Evolutionary conservation across 2,329 filamentous ascomycete species (phyloP).

Genomic region (Venturia effusa): DNA sequence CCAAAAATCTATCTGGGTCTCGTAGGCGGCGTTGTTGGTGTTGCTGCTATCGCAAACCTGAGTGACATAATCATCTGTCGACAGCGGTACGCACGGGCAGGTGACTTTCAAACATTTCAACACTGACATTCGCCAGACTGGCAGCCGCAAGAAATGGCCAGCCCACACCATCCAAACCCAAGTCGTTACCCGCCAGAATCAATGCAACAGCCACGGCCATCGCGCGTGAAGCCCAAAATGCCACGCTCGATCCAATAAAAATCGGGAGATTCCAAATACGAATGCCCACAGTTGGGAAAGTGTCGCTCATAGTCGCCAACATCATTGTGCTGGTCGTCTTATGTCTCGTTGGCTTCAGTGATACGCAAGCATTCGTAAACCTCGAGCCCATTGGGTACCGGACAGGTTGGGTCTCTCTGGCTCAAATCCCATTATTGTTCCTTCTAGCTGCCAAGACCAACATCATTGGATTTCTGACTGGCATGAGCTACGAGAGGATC

Average conservation of each 20-base stretch:
- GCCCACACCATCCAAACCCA: conserved; percentile 42
- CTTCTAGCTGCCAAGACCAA: conserved; percentile 46
- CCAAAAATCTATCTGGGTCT: conserved; percentile 45
- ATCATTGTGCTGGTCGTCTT: conserved; percentile 41
- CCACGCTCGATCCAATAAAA: conserved; percentile 27
- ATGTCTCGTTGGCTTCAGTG: conserved; percentile 42
- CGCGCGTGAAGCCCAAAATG: conserved; percentile 42
- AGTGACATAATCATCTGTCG: conserved; percentile 38
- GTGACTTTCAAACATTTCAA: neutral
- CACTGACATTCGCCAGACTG: conserved; percentile 26
- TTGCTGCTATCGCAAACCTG: conserved; percentile 34
- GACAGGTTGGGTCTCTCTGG: conserved; percentile 41
- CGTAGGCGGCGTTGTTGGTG: conserved; percentile 33
- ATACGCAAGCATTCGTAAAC: conserved; percentile 37
- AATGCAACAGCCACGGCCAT: conserved; percentile 45
- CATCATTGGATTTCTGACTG: conserved; percentile 49
- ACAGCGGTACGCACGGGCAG: conserved; percentile 32
- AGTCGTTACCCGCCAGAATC: conserved; percentile 32
- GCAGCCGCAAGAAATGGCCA: conserved; percentile 28
- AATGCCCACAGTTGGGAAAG: conserved; percentile 28
- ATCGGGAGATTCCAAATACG: conserved; percentile 25
- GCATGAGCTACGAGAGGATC: conserved; percentile 55
- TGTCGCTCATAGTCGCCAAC: conserved; percentile 34
- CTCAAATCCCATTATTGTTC: conserved; percentile 45
- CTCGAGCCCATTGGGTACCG: conserved; percentile 49